Evolutionary conservation across 1,139 yeast genomes (phyloP).

Genomic region (Meyerozyma guilliermondii): DNA sequence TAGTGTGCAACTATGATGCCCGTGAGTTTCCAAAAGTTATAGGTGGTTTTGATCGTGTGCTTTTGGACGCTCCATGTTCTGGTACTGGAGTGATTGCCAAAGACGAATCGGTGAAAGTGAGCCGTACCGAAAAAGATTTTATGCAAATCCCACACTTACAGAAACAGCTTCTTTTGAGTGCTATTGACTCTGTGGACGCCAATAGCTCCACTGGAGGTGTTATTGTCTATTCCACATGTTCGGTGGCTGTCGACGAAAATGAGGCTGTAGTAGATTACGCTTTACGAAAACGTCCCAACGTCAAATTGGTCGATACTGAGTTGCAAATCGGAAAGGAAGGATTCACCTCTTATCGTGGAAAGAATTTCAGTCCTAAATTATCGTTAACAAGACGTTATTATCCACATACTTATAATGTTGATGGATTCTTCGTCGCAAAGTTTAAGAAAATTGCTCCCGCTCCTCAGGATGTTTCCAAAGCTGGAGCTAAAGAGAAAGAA

Average conservation of each 20-base stretch:
- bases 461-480: conserved; percentile 76
- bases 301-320: conserved; percentile 91
- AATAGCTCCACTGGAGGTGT: conserved; percentile 88
- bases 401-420: conserved; percentile 98
- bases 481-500: conserved; percentile 88
- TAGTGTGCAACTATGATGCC: conserved; percentile 97
- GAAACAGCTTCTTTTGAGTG: conserved; percentile 86
- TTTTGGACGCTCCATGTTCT: conserved; percentile 98
- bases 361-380: conserved; percentile 74
- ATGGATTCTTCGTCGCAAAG: conserved; percentile 97
- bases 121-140: conserved; percentile 94
- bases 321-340: conserved; percentile 94
- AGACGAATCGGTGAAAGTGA: conserved; percentile 91
- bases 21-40: conserved; percentile 97
- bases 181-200: conserved; percentile 96
- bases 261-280: conserved; percentile 99
- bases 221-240: conserved; percentile 96
- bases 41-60: conserved; percentile 94
- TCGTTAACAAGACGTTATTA: conserved; percentile 89
- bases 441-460: conserved; percentile 88
- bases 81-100: conserved; percentile 99
- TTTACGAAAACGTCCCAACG: conserved; percentile 92
- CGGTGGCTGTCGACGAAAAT: conserved; percentile 97
- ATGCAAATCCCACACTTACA: conserved; percentile 95
- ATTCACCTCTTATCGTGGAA: conserved; percentile 89